phyloP scores from a whole-genome alignment of 2,329 filamentous ascomycete genomes.

The Pleurostoma richardsiae region DNA sequence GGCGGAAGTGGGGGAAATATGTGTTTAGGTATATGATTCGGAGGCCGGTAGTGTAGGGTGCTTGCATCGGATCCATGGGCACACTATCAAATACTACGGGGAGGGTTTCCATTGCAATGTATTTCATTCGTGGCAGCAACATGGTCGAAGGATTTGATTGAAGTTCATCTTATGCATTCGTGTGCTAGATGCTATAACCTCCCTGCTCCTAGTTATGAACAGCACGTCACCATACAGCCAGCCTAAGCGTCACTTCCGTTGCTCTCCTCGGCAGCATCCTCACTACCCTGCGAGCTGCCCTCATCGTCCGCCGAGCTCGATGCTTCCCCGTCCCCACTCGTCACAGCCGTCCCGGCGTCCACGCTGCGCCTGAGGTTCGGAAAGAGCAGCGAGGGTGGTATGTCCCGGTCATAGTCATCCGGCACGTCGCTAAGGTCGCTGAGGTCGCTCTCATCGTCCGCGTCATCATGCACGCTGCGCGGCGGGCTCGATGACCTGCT shows the following conservation, averaged over 20 bases:
- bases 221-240: background rate
- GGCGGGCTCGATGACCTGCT: constrained; percentile 43
- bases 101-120: no score
- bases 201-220: no score
- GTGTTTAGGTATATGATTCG: background rate
- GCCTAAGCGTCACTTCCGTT: constrained; percentile 9
- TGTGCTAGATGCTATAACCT: no score
- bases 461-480: constrained; percentile 59
- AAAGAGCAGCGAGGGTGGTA: constrained; percentile 47
- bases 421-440: constrained; percentile 64
- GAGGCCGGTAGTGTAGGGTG: background rate
- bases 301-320: constrained; percentile 12
- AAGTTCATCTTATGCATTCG: no score
- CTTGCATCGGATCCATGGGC: no score
- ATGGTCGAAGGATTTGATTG: no score
- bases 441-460: constrained; percentile 65
- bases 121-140: no score
- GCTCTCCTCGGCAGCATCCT: constrained; percentile 11
- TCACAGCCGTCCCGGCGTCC: constrained; percentile 21
- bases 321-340: constrained; percentile 5
- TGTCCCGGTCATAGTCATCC: constrained; percentile 52
- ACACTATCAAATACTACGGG: no score
- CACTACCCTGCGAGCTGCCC: constrained; percentile 14
- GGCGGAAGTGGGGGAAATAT: background rate
- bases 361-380: constrained; percentile 39